Evolutionary conservation across 2,329 filamentous ascomycete genomes (phyloP), one percentile per base, ranked within the genome.

Genomic region (Trichoderma sp.): DNA sequence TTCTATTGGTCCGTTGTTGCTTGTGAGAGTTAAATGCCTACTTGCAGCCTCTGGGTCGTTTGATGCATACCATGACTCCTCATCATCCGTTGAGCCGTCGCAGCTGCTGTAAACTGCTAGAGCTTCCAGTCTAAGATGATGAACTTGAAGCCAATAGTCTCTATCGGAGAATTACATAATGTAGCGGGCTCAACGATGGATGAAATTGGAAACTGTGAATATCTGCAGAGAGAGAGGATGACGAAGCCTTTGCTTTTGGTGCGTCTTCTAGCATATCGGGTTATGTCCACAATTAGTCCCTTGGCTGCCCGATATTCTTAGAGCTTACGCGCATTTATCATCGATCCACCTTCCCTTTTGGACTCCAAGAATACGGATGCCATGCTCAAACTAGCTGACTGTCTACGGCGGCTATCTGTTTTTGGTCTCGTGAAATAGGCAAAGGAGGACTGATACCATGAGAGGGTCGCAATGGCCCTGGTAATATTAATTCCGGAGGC

Each of bases 291-390:
- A 58, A 66, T n/a, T 66, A 58, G 49, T 26, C 21, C 21, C 28
- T 37, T n/a, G 49, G 51, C 26, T 46, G 16, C 26, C 46, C 18
- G 52, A 59, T 66, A 66, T 66, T 66, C 37, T 58, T 66, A 66
- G 63, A 66, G 63, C 52, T 66, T 58, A 66, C 63, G 34, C 49
- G 39, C 54, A 66, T 51, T 51, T 56, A 58, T 66, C 56, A 21
- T 28, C 34, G 37, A 46, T 66, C 63, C 63, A 66, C 63, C 63
- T 66, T 58, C 63, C 63, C 4, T 11, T 21, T 66, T 51, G 14
- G 28, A 39, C 28, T 5, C 5, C 28, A 13, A 21, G 28, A 26
- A 14, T 30, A 32, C 21, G 30, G 58, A 46, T 32, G 54, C 34
- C 18, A 65, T 21, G 54, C 18, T 13, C 1, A 5, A 13, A n/a